Base-by-base conservation (phyloP, 2,329 filamentous ascomycete species). In the Byssoonygena ceratinophila region DNA sequence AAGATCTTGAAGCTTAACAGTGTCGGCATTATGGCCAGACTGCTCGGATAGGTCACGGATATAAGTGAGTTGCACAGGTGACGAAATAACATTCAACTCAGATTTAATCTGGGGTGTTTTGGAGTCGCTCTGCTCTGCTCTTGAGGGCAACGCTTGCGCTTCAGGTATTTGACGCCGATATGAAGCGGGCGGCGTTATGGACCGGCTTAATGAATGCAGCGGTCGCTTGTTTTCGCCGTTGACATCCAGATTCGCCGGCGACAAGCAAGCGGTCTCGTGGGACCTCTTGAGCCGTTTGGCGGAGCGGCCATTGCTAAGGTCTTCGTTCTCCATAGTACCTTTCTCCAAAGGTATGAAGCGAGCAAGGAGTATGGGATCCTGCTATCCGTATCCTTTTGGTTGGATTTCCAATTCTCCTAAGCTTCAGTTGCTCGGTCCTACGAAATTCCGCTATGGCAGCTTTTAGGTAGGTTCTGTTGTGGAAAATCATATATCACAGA, bases 21-120 rank as follows among this genome's bases (percentile, higher is more conserved):
- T 74, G 64, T 84, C 85, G 22, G 73, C 68, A 68, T 94, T 92
- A 55, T 76, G 70, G 0, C 64, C 63, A 1, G 70, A 68, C 0
- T 69, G 65, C 1, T 72, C 65, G 1, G 80, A 73, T 0, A 90
- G 70, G 59, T 85, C 83, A 25, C 72, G 74, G 51, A 92, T 83
- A 54, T 74, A 76, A 0, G 84, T 90, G 12, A 92, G 77, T 53
- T 81, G 80, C 58, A 90, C 79, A 0, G 87, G 87, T 1, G 86
- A 90, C 1, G 68, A 64, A 22, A 80, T 60, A 6, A 60, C 36
- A 7, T 53, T 61, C 27, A 54, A 27, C 9, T 23, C 11, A 18
- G 32, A 5, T 34, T 31, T 54, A 11, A 31, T 45, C 16, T 27
- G 20, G 18, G 14, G 2, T 2, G 49, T 14, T 12, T 45, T 31